A percentile compares a stretch with the other conserved stretches of the same genome.
Evolutionary conservation across 139 green algal species (phyloP).

Genomic region (Chlamydomonas sp.): DNA sequence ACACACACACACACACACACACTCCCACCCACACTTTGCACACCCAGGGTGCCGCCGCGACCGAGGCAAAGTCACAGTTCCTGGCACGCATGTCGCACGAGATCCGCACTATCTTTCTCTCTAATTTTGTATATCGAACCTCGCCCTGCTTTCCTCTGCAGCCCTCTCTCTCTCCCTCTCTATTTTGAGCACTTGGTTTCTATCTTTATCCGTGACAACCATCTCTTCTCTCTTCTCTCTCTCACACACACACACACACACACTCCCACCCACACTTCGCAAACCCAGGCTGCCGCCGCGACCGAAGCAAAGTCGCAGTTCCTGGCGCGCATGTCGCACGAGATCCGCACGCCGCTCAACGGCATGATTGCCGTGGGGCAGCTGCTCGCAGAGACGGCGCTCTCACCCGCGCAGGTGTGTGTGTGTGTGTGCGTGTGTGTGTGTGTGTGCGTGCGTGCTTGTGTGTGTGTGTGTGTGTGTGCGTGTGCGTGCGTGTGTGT

Average conservation of each 20-base stretch:
- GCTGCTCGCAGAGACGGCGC: slow-evolving; percentile 68
- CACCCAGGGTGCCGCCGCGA: too few relatives aligned
- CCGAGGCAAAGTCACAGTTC: too few relatives aligned
- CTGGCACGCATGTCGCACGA: slow-evolving; percentile 33
- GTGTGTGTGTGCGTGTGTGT: slow-evolving; percentile 86
- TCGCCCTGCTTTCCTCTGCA: neutral
- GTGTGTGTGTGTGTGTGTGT: too few relatives aligned
- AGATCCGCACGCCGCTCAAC: slow-evolving; percentile 92
- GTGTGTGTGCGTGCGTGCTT: too few relatives aligned
- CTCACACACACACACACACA: too few relatives aligned
- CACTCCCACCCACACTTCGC: too few relatives aligned
- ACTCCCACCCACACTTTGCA: too few relatives aligned
- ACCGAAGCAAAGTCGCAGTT: slow-evolving; percentile 54
- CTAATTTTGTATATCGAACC: neutral
- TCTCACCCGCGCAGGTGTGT: slow-evolving; percentile 31
- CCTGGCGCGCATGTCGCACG: slow-evolving; percentile 87
- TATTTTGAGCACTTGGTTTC: too few relatives aligned
- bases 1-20: too few relatives aligned
- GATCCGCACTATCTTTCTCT: slow-evolving; percentile 61
- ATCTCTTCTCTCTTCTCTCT: too few relatives aligned
- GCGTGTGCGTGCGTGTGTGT: too few relatives aligned
- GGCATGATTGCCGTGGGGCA: slow-evolving; percentile 85
- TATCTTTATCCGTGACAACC: slow-evolving; percentile 32
- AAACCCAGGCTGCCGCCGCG: slow-evolving; percentile 2
- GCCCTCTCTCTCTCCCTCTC: slow-evolving; percentile 13